A percentile compares a stretch with the other conserved stretches of the same genome.
Evolutionary conservation across 2,329 filamentous ascomycete species (phyloP).

Genomic region (Aspergillus vadensis): DNA sequence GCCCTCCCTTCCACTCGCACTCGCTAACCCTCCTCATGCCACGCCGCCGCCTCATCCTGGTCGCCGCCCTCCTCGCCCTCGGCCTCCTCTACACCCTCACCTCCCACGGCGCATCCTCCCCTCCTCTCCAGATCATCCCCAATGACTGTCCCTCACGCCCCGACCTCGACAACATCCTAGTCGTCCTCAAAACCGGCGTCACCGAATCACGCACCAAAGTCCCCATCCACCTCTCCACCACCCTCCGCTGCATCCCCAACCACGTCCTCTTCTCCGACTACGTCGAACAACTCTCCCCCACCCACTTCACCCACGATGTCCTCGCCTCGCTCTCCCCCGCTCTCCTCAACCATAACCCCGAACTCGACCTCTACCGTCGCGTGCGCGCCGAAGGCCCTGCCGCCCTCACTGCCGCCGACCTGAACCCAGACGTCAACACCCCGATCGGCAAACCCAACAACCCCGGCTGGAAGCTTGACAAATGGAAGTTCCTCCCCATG

Average conservation of each 20-base stretch:
- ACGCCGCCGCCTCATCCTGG: slow-evolving; percentile 2
- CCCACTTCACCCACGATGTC: slow-evolving; percentile 53
- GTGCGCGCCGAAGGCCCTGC: slow-evolving; percentile 45
- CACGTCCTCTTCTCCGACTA: slow-evolving; percentile 62
- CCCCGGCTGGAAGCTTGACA: slow-evolving; percentile 55
- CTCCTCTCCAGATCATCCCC: slow-evolving; percentile 7
- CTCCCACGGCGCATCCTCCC: neutral
- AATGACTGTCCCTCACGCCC: slow-evolving; percentile 34
- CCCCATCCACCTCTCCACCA: slow-evolving; percentile 56
- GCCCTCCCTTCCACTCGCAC: neutral
- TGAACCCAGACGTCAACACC: slow-evolving; percentile 34
- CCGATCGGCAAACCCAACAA: slow-evolving; percentile 44
- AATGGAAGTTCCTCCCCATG: slow-evolving; percentile 60
- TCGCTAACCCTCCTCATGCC: slow-evolving; percentile 4
- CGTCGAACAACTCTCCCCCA: slow-evolving; percentile 51
- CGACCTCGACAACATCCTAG: slow-evolving; percentile 40
- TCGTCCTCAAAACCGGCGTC: slow-evolving; percentile 55
- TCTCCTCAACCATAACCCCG: slow-evolving; percentile 40
- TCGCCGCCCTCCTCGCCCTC: neutral
- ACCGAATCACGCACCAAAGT: slow-evolving; percentile 59
- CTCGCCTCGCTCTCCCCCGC: slow-evolving; percentile 47
- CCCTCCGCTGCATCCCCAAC: slow-evolving; percentile 57
- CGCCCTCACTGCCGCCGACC: slow-evolving; percentile 37
- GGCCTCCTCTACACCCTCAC: slow-evolving; percentile 1
- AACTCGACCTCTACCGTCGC: slow-evolving; percentile 54